Evolutionary conservation across 768 basidiomycete species (phyloP).

Genomic region (Naganishia randhawae): DNA sequence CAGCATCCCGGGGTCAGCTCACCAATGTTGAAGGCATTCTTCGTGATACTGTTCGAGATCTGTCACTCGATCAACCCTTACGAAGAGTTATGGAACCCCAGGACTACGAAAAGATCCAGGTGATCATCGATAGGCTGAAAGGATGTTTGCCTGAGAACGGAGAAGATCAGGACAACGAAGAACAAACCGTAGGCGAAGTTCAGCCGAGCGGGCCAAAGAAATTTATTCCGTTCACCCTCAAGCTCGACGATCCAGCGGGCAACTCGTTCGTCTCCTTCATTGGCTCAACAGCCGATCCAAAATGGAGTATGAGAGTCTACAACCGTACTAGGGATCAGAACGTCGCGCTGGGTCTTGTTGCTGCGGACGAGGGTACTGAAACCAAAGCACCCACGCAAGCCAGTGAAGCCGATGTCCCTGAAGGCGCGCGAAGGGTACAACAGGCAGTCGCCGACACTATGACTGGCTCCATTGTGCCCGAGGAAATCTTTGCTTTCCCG

Average conservation of each 20-base stretch:
- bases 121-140: conserved; percentile 59
- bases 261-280: conserved; percentile 94
- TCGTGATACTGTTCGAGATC: conserved; percentile 73
- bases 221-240: conserved; percentile 72
- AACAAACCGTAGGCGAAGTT: conserved; percentile 52
- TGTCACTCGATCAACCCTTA: conserved; percentile 75
- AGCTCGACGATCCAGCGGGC: conserved; percentile 86
- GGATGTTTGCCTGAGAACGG: conserved; percentile 30
- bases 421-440: conserved; percentile 26
- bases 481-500: conserved; percentile 84
- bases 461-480: conserved; percentile 54
- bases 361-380: conserved; percentile 51
- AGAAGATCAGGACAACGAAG: conserved; percentile 55
- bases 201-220: conserved; percentile 51
- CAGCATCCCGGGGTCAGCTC: conserved; percentile 77
- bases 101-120: conserved; percentile 69
- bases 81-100: conserved; percentile 69
- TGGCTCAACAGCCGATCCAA: conserved; percentile 80
- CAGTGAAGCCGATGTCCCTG: neutral
- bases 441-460: conserved; percentile 23
- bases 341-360: conserved; percentile 67
- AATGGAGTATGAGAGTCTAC: conserved; percentile 85
- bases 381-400: neutral
- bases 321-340: conserved; percentile 76
- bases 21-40: conserved; percentile 96